These are phyloP conservation scores for Entomortierella beljakovae DNA, from an alignment of 192 early-diverging fungal genomes.

Conservation along the genomic window DNA sequence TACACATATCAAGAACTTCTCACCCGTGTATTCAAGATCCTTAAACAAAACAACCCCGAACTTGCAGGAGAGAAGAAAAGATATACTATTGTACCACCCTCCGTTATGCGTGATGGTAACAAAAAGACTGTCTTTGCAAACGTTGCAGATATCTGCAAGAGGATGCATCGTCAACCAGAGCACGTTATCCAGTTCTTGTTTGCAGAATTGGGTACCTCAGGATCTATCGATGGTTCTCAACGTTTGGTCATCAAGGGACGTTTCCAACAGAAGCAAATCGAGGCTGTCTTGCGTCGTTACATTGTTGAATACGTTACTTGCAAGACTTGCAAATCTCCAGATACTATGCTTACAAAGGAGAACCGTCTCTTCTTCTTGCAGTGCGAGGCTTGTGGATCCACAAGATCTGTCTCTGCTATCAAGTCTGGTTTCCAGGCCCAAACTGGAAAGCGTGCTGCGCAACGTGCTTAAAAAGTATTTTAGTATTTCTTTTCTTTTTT, in stretches of 20 bases:
- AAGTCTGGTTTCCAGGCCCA: constrained; percentile 97
- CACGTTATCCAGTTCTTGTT: constrained; percentile 98
- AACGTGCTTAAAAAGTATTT: no score
- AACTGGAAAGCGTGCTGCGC: constrained; percentile 67
- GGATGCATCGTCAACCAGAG: constrained; percentile 95
- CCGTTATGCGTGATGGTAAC: constrained; percentile 90
- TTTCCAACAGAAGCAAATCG: constrained; percentile 99
- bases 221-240: constrained; percentile 92
- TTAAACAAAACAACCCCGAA: constrained; percentile 95
- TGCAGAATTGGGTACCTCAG: constrained; percentile 98
- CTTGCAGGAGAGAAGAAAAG: constrained; percentile 92
- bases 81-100: constrained; percentile 95
- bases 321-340: constrained; percentile 97
- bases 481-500: no score
- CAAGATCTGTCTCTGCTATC: constrained; percentile 94
- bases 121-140: constrained; percentile 98
- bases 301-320: constrained; percentile 99
- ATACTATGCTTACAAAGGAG: constrained; percentile 95
- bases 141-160: constrained; percentile 92
- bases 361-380: constrained; percentile 96
- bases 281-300: constrained; percentile 96
- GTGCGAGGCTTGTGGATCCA: constrained; percentile 97
- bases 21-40: constrained; percentile 88
- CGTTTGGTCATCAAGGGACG: constrained; percentile 96
- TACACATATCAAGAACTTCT: constrained; percentile 89